phyloP scores from a whole-genome alignment of 179 eudicot genomes.

The Silene coronaria region DNA sequence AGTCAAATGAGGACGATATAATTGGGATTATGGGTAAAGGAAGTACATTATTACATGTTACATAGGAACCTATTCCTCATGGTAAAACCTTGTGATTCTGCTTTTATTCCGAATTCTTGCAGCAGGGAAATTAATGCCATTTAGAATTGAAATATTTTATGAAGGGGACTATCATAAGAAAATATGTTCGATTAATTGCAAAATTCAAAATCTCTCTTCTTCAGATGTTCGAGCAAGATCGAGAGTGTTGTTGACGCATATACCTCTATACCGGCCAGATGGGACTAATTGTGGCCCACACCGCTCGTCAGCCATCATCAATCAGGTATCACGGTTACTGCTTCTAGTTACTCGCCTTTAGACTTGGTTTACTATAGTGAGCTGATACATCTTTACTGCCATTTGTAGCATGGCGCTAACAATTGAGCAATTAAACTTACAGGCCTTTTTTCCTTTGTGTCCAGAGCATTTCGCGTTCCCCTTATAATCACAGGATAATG shows the following conservation, averaged over 20 bases:
- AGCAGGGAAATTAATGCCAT: no score
- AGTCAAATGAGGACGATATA: no score
- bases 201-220: conserved; percentile 9
- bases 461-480: conserved; percentile 64
- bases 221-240: conserved; percentile 44
- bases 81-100: no score
- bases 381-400: background rate
- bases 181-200: background rate
- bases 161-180: background rate
- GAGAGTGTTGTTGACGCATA: conserved; percentile 80
- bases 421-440: conserved; percentile 29
- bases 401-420: conserved; percentile 12
- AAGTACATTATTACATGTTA: no score
- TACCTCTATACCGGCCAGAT: conserved; percentile 80
- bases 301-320: conserved; percentile 70
- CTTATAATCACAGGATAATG: conserved; percentile 49
- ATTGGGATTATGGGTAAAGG: no score
- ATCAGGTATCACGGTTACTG: conserved; percentile 52
- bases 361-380: background rate
- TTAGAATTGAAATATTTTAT: no score
- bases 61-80: no score
- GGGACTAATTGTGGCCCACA: conserved; percentile 76
- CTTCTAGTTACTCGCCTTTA: background rate
- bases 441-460: conserved; percentile 31
- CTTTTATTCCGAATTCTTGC: no score